phyloP scores from a whole-genome alignment of 768 basidiomycete species.

The Fomitopsis serialis region DNA sequence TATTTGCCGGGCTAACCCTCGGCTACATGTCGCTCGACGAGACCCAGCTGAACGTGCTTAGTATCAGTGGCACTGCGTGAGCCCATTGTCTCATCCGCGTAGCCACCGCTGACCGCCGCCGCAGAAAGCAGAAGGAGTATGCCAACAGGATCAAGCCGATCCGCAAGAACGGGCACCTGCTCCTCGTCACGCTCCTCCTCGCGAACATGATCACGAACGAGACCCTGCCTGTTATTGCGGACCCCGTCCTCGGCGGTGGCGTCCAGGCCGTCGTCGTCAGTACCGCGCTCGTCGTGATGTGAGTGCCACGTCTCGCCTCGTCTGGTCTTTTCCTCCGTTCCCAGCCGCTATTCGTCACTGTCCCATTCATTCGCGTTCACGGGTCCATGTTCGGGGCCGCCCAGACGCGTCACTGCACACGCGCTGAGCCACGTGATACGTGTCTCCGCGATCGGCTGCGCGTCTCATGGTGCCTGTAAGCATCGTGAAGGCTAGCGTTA shows the following conservation, averaged over 20 bases:
- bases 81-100: conserved; percentile 23
- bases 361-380: not conserved
- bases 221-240: conserved; percentile 77
- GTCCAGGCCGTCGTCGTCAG: conserved; percentile 73
- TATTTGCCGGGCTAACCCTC: conserved; percentile 89
- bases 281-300: conserved; percentile 86
- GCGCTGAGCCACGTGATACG: not conserved
- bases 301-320: conserved; percentile 30
- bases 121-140: conserved; percentile 73
- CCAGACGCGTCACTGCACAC: not conserved
- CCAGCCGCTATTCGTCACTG: not conserved
- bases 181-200: conserved; percentile 77
- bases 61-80: conserved; percentile 79
- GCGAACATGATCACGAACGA: conserved; percentile 94
- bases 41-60: conserved; percentile 84
- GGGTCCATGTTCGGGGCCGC: not conserved
- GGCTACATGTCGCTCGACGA: conserved; percentile 93
- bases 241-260: conserved; percentile 76
- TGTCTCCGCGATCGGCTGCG: not conserved
- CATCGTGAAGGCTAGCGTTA: too few relatives aligned
- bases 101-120: not conserved
- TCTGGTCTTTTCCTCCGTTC: not conserved
- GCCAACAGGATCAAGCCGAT: conserved; percentile 86
- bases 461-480: too few relatives aligned
- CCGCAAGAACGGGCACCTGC: conserved; percentile 74